Percentiles rank a stretch among this genome's conserved stretches.
phyloP scores from a whole-genome alignment of 1,284 basidiomycete species.

The Apiotrichum porosum region DNA sequence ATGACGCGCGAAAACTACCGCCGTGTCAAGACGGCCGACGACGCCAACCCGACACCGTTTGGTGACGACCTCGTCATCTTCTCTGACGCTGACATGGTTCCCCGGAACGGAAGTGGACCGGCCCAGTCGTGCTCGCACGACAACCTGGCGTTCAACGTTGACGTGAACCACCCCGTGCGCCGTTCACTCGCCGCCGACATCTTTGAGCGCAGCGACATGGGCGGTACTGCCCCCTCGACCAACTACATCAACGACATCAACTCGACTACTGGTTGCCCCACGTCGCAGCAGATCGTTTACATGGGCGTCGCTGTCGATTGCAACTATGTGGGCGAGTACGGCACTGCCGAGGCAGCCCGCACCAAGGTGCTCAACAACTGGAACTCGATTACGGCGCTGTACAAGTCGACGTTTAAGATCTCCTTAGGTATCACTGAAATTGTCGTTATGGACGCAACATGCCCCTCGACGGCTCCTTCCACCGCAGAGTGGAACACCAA shows the following conservation, averaged over 20 bases:
- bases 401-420: conserved; percentile 77
- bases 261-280: conserved; percentile 66
- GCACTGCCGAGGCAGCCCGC: conserved; percentile 61
- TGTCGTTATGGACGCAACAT: conserved; percentile 36
- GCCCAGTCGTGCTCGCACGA: conserved; percentile 62
- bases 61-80: conserved; percentile 64
- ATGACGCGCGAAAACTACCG: conserved; percentile 68
- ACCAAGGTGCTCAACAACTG: conserved; percentile 69
- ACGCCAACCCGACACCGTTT: conserved; percentile 55
- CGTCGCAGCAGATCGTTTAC: conserved; percentile 65
- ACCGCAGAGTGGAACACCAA: conserved; percentile 50
- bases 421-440: conserved; percentile 75
- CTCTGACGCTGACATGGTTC: conserved; percentile 5
- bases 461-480: conserved; percentile 52
- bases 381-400: conserved; percentile 64
- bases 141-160: conserved; percentile 61
- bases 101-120: background rate
- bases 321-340: conserved; percentile 64
- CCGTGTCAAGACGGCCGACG: conserved; percentile 53
- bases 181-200: background rate
- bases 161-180: conserved; percentile 57
- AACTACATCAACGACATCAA: conserved; percentile 69
- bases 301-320: conserved; percentile 82
- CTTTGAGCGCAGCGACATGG: conserved; percentile 24
- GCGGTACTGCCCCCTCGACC: conserved; percentile 19